Base-by-base conservation (phyloP, 768 basidiomycete genomes). In the Termitomyces sp. region DNA sequence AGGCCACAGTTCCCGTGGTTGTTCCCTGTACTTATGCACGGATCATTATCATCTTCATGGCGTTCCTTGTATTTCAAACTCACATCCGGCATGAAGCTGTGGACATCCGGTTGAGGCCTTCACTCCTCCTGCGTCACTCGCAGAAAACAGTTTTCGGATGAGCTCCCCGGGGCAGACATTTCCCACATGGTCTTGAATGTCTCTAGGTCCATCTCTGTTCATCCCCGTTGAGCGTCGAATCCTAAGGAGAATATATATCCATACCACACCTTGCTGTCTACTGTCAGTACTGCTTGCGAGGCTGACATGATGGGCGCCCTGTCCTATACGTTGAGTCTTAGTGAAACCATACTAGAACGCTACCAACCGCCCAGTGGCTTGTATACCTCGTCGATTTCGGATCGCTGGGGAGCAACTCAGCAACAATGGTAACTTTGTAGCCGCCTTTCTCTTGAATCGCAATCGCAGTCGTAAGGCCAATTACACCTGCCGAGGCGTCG, bases 231-330 rank as follows among this genome's bases (percentile, higher is more conserved):
- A 35, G 32, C 10, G 7, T 10, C 35, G 10, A 21, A 4, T 31
- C 29, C 4, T 19, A 14, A 25, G 21, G 11, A 19, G 16, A 27
- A 47, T 14, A 41, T 7, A 31, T n/a, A n/a, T n/a, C n/a, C 17
- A n/a, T 16, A 53, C 65, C 51, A n/a, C 55, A 85, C 89, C 75
- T 66, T 77, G 80, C 63, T 84, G 77, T 32, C 76, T 73, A 5
- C 57, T 64, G 58, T 85, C 82, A 10, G 72, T 70, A 9, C 69
- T 76, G 12, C 45, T 54, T 1, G 82, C 80, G 17, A 75, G 69
- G 45, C 82, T 86, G 59, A 91, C 85, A 76, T 90, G 86, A 62
- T 92, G 89, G 1, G 89, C 91, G 25, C 90, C 91, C 91, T 93
- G 43, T 29, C 19, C 16, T 37, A 25, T 34, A 17, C 3, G 8